Conservation (phyloP, 1,284 basidiomycete genomes). For the Lignosus rhinocerotis region DNA sequence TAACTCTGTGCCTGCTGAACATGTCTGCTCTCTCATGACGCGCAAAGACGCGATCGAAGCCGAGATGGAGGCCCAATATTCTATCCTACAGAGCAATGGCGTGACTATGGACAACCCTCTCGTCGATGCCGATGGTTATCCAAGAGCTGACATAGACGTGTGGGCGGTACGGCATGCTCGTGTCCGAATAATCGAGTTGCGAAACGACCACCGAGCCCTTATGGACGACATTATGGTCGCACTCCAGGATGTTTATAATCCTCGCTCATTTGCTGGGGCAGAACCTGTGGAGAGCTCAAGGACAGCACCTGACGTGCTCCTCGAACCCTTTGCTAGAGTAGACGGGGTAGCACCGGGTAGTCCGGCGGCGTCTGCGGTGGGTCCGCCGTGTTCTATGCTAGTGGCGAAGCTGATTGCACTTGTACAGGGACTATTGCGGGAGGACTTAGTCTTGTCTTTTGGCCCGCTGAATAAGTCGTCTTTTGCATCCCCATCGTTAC, state of each 20-base stretch:
- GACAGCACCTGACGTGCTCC: background rate
- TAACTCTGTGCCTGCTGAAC: conserved; percentile 46
- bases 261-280: conserved; percentile 33
- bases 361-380: conserved; percentile 77
- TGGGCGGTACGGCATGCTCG: conserved; percentile 79
- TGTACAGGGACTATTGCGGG: conserved; percentile 64
- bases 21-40: conserved; percentile 57
- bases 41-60: conserved; percentile 66
- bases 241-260: conserved; percentile 67
- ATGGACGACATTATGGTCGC: conserved; percentile 68
- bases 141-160: conserved; percentile 80
- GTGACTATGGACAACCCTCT: conserved; percentile 70
- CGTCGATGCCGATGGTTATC: conserved; percentile 84
- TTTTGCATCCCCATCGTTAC: conserved; percentile 55
- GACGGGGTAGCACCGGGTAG: conserved; percentile 76
- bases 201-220: conserved; percentile 74
- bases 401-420: conserved; percentile 4
- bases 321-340: conserved; percentile 72
- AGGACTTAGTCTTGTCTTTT: conserved; percentile 77
- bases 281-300: conserved; percentile 1
- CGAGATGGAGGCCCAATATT: conserved; percentile 58
- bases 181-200: conserved; percentile 70
- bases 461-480: conserved; percentile 58
- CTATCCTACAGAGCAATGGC: conserved; percentile 60
- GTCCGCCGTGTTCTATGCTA: conserved; percentile 29